Base-by-base conservation (phyloP, 106 monocot genomes). In the Apostasia ramifera region DNA sequence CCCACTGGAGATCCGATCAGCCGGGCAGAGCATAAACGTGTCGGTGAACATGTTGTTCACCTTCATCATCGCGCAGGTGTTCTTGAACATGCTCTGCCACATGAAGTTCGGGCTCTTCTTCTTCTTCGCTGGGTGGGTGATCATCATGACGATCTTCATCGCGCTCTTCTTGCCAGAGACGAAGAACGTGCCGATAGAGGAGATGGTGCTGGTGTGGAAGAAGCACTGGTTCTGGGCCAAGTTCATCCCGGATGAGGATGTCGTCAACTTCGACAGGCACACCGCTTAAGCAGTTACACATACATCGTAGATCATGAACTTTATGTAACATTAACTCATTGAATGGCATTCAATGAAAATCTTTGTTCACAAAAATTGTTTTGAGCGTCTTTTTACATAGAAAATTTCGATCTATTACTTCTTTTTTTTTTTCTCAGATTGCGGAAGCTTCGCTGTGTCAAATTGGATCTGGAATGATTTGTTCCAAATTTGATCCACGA, bases 201-300 rank as follows among this genome's bases (percentile, higher is more conserved):
- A 72, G 2, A 72, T 72, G 62, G 5, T n/a, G n/a, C 52, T 10
- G n/a, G 72, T 72, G 1, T 72, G 72, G 72, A 72, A 72, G 42
- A 72, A 53, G 49, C 72, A 72, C 41, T 72, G 72, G 72, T 72
- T 62, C n/a, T 72, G 72, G 72, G n/a, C 52, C 5, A 72, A 53
- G 61, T 72, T 61, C 53, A 49, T 51, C 14, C 61, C 61, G 1
- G 72, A 72, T 2, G 72, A 63, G 1, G 56, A 26, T 26, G 26
- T 26, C 26, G 26, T 26, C 26, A 26, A 26, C 26, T 26, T 26
- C 26, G 26, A 26, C 26, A 26, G 26, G 26, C 26, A 26, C 26
- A 26, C 26, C 26, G 26, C 26, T 26, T 26, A 26, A 26, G 26
- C 26, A 26, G 26, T 26, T 26, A 26, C 26, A 26, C 26, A 26